These are phyloP conservation scores for Paecilomyces dactylethromorphus DNA, from an alignment of 2,329 filamentous ascomycete genomes.

Conservation along the genomic window DNA sequence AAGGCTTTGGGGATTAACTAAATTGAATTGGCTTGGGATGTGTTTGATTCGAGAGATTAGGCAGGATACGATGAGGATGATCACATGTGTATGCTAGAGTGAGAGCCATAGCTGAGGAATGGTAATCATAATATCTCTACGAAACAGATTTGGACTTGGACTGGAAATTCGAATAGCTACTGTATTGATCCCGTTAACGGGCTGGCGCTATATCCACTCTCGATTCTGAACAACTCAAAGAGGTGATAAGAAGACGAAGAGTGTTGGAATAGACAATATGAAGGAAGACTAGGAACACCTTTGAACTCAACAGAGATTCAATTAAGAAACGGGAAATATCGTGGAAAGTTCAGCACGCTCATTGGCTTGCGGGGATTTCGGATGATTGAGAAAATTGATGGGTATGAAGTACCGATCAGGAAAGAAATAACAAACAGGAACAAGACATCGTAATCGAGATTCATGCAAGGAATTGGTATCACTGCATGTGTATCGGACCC, in stretches of 20 bases:
- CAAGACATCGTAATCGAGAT: neutral
- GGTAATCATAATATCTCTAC: neutral
- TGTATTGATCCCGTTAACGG: neutral
- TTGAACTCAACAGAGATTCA: neutral
- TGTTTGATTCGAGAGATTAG: neutral
- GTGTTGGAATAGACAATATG: neutral
- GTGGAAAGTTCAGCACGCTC: neutral
- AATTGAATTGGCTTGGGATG: neutral
- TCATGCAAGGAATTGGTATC: neutral
- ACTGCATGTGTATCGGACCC: neutral
- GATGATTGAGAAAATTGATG: neutral
- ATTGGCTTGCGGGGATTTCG: neutral
- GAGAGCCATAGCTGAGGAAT: neutral
- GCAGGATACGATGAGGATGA: neutral
- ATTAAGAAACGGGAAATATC: neutral
- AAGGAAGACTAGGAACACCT: neutral
- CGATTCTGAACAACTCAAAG: neutral
- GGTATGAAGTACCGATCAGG: neutral
- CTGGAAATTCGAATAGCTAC: neutral
- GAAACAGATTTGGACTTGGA: neutral
- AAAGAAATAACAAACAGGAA: neutral
- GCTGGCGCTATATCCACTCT: neutral
- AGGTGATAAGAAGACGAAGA: neutral
- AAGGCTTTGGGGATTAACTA: slow-evolving; percentile 19
- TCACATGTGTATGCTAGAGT: neutral